A percentile compares a stretch with the other conserved stretches of the same genome.
Conservation (phyloP, 306 rosid species). For the Hippophae tibetana region DNA sequence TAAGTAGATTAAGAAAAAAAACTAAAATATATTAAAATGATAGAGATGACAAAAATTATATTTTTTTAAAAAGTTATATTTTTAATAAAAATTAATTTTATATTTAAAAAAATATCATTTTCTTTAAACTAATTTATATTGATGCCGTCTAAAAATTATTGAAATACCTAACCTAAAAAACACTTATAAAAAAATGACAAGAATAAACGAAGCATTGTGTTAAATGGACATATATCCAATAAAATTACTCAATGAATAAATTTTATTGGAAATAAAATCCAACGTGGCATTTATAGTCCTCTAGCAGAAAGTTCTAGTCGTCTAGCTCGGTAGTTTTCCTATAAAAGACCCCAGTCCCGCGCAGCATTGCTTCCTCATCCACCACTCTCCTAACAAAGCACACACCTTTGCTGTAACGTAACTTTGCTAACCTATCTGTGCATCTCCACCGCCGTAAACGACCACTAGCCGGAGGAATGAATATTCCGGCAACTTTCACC, state of each 20-base stretch:
- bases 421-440: background rate
- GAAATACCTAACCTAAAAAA: too few relatives aligned
- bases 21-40: too few relatives aligned
- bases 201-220: too few relatives aligned
- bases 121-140: too few relatives aligned
- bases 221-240: too few relatives aligned
- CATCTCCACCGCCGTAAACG: conserved; percentile 24
- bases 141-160: too few relatives aligned
- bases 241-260: background rate
- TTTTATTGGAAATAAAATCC: conserved; percentile 7
- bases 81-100: too few relatives aligned
- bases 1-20: too few relatives aligned
- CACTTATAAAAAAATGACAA: too few relatives aligned
- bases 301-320: conserved; percentile 22
- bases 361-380: background rate
- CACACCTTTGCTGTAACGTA: background rate
- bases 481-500: conserved; percentile 32
- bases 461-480: conserved; percentile 55
- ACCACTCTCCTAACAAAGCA: background rate
- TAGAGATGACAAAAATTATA: too few relatives aligned
- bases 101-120: too few relatives aligned
- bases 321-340: background rate
- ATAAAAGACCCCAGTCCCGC: conserved; percentile 32
- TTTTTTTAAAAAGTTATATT: too few relatives aligned
- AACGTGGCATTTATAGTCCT: conserved; percentile 31